Base-by-base conservation (phyloP, 1,284 basidiomycete species). In the Tilletiopsis washingtonensis region DNA sequence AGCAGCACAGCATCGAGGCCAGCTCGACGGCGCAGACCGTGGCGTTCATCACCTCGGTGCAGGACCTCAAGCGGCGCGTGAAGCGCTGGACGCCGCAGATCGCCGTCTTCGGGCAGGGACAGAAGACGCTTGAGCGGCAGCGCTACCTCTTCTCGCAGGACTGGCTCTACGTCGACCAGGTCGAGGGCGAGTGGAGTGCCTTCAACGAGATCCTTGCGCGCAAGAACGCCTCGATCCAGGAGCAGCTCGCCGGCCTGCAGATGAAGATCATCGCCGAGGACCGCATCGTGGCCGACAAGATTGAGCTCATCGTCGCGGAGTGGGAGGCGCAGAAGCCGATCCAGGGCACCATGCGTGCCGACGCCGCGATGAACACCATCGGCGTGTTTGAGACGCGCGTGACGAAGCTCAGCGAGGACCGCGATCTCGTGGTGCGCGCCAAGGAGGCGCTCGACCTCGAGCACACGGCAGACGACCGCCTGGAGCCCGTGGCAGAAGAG, bases 181-280 rank as follows among this genome's bases (percentile, higher is more conserved):
- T 99, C 42, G 82, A 89, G 59, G 89, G 91, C 43, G 94, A 98
- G 76, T 97, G 91, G 91, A 89, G 88, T 68, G 91, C 93, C 19
- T 96, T 94, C 77, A 91, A 91, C 59, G 93, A 98, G 76, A 94
- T 98, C 55, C 79, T 98, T 73, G 91, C 89, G 77, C 81, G 93
- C 67, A 98, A 98, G 83, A 94, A 91, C 66, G 90, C 93, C 69
- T 88, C 88, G 23, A 98, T 99, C 69, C 90, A 96, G 77, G 93
- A 98, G 75, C 94, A 98, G 75, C 80, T 93, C 40, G 91, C 90
- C 53, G 91, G 91, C 2, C 78, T 98, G 19, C 93, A 97, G 75
- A 80, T 96, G 64, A 98, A 98, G 80, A 94, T 98, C 72, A 88
- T 93, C n/a, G 91, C 93, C 2, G 91, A 99, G 74, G 94, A 97